Base-by-base conservation (phyloP, 805 yeast genomes). In the Spathaspora boniae region DNA sequence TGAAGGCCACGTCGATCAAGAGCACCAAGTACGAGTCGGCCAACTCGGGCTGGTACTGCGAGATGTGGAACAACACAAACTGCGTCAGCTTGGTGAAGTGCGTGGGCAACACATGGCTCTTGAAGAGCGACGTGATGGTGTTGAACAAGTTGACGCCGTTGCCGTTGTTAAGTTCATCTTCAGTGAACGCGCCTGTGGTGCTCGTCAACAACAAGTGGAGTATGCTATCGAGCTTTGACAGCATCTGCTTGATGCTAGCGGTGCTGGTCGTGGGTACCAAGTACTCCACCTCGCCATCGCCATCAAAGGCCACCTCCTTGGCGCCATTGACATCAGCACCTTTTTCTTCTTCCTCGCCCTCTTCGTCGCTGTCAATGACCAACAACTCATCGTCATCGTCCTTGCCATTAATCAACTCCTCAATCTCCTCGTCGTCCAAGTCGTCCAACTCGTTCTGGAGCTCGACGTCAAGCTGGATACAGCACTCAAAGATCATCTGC, bases 1-100 rank as follows among this genome's bases (percentile, higher is more conserved):
- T 75, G 55, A 93, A 82, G 3, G 95, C 86, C 26, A 83, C 75
- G 52, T 91, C 97, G 29, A 91, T 79, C 45, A 93, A 67, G 26
- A 84, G 68, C 2, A 85, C 94, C 47, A 91, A 60, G 54, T 78
- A 91, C 9, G 95, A 82, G 47, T 91, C 98, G 53, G 86, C 76
- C 40, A 91, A 68, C 50, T 86, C 94, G 4, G 82, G 78, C 50
- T 85, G 86, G 40, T 79, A 77, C 57, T 89, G 97, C 6, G 95
- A 78, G 16, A 82, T 70, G 44, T 80, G 80, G 60, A 91, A 91
- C 56, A 89, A 58, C 17, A 89, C 64, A 53, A 84, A 91, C 59
- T 91, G 98, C 16, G 86, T 80, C 26, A 88, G 81, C 50, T 86
- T 79, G 9, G 98, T 91, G 56, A 83, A 82, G 58, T 89, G 95